These are phyloP conservation scores for Penicillium sp. DNA, from an alignment of 2,329 filamentous ascomycete species.

Conservation along the genomic window DNA sequence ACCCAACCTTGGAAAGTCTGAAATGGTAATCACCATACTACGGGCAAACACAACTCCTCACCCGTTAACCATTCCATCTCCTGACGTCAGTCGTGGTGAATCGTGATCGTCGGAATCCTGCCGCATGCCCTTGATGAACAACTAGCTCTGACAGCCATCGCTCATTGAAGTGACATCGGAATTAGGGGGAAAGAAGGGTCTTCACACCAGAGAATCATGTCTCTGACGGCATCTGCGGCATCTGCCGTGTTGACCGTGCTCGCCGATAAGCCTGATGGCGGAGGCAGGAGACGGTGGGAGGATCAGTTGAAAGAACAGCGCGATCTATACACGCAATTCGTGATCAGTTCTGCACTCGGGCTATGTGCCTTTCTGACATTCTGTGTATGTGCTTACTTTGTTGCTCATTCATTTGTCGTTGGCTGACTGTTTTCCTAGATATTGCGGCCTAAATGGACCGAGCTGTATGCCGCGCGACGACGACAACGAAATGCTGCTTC, in stretches of 20 bases:
- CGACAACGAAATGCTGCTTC: constrained; percentile 64
- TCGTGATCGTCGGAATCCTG: constrained; percentile 1
- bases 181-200: not conserved
- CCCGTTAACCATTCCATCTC: not conserved
- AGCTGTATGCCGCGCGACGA: constrained; percentile 84
- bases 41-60: not conserved
- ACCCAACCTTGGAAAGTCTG: not conserved
- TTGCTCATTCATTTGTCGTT: not conserved
- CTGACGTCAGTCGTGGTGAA: constrained; percentile 30
- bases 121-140: constrained; percentile 9
- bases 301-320: constrained; percentile 36
- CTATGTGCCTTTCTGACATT: constrained; percentile 46
- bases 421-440: constrained; percentile 50
- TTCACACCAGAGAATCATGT: constrained; percentile 23
- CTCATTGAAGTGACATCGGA: constrained; percentile 2
- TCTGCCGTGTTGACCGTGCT: constrained; percentile 23
- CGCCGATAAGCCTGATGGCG: constrained; percentile 18
- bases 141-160: constrained; percentile 10
- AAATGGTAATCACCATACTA: not conserved
- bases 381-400: constrained; percentile 36
- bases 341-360: constrained; percentile 44
- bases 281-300: constrained; percentile 24
- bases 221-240: constrained; percentile 29
- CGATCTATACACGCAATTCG: constrained; percentile 45
- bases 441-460: constrained; percentile 84